These are phyloP conservation scores for Barnettozyma californica DNA, from an alignment of 805 yeast genomes.

Conservation along the genomic window DNA sequence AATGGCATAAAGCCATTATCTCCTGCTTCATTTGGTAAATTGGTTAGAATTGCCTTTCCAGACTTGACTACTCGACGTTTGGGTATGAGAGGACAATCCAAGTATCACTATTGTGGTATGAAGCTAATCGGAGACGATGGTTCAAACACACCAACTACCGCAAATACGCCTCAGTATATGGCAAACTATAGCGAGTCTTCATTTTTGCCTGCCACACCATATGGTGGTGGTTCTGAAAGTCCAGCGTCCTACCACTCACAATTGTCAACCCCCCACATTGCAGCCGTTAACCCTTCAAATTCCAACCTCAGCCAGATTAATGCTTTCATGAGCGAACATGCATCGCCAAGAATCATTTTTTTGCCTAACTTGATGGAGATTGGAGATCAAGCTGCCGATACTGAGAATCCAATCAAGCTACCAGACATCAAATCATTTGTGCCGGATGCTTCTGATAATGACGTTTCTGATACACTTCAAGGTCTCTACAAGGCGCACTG, in stretches of 20 bases:
- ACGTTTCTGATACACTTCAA: slow-evolving; percentile 53
- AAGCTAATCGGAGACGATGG: slow-evolving; percentile 35
- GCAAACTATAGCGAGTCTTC: slow-evolving; percentile 18
- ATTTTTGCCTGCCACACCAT: slow-evolving; percentile 26
- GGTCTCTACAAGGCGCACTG: slow-evolving; percentile 63
- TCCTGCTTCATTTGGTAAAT: slow-evolving; percentile 75
- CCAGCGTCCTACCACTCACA: slow-evolving; percentile 24
- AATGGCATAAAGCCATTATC: slow-evolving; percentile 53
- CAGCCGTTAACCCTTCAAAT: slow-evolving; percentile 6
- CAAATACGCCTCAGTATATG: slow-evolving; percentile 24
- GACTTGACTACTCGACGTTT: slow-evolving; percentile 63
- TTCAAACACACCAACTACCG: slow-evolving; percentile 22
- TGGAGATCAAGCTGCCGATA: slow-evolving; percentile 15
- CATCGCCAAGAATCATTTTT: slow-evolving; percentile 16
- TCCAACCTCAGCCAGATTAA: slow-evolving; percentile 9
- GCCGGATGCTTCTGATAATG: slow-evolving; percentile 17
- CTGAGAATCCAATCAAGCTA: slow-evolving; percentile 31
- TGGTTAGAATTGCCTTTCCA: slow-evolving; percentile 61
- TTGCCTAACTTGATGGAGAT: slow-evolving; percentile 16
- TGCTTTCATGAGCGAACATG: slow-evolving; percentile 16
- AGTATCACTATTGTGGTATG: slow-evolving; percentile 80
- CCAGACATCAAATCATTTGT: slow-evolving; percentile 27
- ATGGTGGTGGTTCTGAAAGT: slow-evolving; percentile 24
- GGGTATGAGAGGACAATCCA: slow-evolving; percentile 74
- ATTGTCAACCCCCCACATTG: slow-evolving; percentile 20